A percentile compares a stretch with the other conserved stretches of the same genome.
Conservation (phyloP, 2,329 filamentous ascomycete species). For the Cryphonectria radicalis region DNA sequence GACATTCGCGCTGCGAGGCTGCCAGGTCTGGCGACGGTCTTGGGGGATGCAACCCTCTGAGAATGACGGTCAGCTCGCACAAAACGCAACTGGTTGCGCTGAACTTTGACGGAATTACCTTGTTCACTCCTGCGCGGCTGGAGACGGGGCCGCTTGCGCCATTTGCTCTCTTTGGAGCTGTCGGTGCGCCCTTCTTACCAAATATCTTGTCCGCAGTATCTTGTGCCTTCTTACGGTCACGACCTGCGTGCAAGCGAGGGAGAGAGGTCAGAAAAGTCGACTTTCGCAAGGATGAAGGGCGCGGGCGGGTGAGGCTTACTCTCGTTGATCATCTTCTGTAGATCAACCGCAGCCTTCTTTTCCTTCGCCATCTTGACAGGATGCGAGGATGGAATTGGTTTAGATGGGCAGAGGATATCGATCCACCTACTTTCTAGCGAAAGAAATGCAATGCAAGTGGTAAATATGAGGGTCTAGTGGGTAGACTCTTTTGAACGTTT, state of each 20-base stretch:
- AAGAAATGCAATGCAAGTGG: not conserved
- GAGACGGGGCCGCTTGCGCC: slow-evolving; percentile 62
- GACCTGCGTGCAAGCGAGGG: slow-evolving; percentile 46
- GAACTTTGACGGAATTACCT: slow-evolving; percentile 54
- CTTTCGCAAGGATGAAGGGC: slow-evolving; percentile 3
- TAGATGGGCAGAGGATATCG: not conserved
- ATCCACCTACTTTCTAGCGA: not conserved
- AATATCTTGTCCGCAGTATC: slow-evolving; percentile 75
- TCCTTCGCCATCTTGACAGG: slow-evolving; percentile 32
- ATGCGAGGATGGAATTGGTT: not conserved
- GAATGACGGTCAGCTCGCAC: slow-evolving; percentile 13
- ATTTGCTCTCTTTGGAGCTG: slow-evolving; percentile 55
- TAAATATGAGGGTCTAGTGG: not conserved
- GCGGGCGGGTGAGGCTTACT: slow-evolving; percentile 42
- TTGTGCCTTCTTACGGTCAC: slow-evolving; percentile 73
- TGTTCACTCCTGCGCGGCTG: slow-evolving; percentile 73
- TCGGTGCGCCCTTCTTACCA: slow-evolving; percentile 61
- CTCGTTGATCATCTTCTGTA: slow-evolving; percentile 59
- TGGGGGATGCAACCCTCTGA: slow-evolving; percentile 35
- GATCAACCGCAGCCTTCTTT: slow-evolving; percentile 47
- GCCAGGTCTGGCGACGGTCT: slow-evolving; percentile 36
- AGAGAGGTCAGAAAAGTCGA: slow-evolving; percentile 3
- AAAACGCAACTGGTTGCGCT: slow-evolving; percentile 38
- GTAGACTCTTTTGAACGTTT: not conserved
- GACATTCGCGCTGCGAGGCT: slow-evolving; percentile 55